Evolutionary conservation across 1,139 yeast genomes (phyloP), one percentile per base, ranked within the genome.

Genomic region (Suhomyces taliae): DNA sequence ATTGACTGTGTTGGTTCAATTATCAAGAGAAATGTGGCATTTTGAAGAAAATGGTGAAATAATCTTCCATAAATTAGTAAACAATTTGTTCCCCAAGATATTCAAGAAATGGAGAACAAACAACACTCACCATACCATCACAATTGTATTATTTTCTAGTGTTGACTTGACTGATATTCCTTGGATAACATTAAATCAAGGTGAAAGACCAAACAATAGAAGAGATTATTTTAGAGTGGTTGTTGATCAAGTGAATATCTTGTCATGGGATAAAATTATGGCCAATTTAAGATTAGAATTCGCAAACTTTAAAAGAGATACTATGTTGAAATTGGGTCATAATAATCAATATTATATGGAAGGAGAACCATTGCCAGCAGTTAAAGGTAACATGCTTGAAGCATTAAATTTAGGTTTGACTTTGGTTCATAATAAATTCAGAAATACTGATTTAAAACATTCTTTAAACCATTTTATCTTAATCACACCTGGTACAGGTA

Each of bases 11-110:
- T 74, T 95, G 51, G 83, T 95, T 44, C 99, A 95, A 62, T 81
- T 91, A 54, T 88, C 97, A 1, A 78, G 87, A 37, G 99, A 95
- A 60, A 95, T 93, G 97, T 95, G 98, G 96, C 90, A 91, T 62
- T 95, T 95, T 65, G 98, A 93, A 66, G 97, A 91, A 60, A 87
- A 87, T 56, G 99, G 99, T 0, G 98, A 91, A 60, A 87, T 91
- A 43, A 81, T 90, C 79, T 93, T 91, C 62, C 95, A 91, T 64
- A 90, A 90, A 64, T 81, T 95, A 58, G 90, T 95, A 43, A 91
- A 93, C 63, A 88, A 95, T 24, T 75, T 93, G 48, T 82, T 95
- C 50, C 99, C 99, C 0, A 87, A 85, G 52, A 86, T 93, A 27
- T 90, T 95, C 65, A 85, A 85, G 55, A 79, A 86, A 48, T 93